Evolutionary conservation across 768 basidiomycete species (phyloP).

Genomic region (Kwoniella botswanensis): DNA sequence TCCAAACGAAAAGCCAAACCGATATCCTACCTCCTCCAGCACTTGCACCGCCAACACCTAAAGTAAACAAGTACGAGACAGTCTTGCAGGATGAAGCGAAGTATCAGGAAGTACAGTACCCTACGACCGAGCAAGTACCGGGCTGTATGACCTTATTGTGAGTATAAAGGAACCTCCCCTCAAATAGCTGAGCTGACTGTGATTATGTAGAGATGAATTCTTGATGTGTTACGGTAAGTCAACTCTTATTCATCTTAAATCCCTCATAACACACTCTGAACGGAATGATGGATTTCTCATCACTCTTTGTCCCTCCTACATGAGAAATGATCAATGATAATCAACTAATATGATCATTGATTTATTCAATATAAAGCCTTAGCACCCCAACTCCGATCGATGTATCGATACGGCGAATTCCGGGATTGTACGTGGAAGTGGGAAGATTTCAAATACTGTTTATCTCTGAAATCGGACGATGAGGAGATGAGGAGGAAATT

Average conservation of each 20-base stretch:
- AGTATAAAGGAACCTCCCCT: slow-evolving; percentile 14
- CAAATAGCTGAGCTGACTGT: background rate
- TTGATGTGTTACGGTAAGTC: slow-evolving; percentile 59
- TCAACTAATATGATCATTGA: too few relatives aligned
- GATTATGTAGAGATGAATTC: slow-evolving; percentile 56
- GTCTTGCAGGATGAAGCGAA: slow-evolving; percentile 49
- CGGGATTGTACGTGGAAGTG: slow-evolving; percentile 75
- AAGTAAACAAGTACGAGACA: slow-evolving; percentile 37
- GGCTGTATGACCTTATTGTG: slow-evolving; percentile 71
- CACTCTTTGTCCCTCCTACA: too few relatives aligned
- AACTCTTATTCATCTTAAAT: background rate
- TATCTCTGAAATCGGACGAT: slow-evolving; percentile 77
- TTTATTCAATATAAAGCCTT: slow-evolving; percentile 63
- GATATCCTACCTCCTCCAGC: background rate
- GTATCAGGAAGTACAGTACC: slow-evolving; percentile 62
- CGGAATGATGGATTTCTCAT: too few relatives aligned
- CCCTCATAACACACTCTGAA: too few relatives aligned
- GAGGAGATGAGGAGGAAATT: slow-evolving; percentile 76
- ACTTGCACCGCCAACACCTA: slow-evolving; percentile 16
- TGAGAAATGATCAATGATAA: too few relatives aligned
- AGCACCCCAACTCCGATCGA: slow-evolving; percentile 75
- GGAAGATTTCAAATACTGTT: slow-evolving; percentile 94
- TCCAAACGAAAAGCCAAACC: background rate
- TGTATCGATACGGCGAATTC: slow-evolving; percentile 83
- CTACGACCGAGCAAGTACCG: slow-evolving; percentile 78